Evolutionary conservation across 129 eudicot genomes (phyloP).

Genomic region (Chrysanthemum lavandulifolium): DNA sequence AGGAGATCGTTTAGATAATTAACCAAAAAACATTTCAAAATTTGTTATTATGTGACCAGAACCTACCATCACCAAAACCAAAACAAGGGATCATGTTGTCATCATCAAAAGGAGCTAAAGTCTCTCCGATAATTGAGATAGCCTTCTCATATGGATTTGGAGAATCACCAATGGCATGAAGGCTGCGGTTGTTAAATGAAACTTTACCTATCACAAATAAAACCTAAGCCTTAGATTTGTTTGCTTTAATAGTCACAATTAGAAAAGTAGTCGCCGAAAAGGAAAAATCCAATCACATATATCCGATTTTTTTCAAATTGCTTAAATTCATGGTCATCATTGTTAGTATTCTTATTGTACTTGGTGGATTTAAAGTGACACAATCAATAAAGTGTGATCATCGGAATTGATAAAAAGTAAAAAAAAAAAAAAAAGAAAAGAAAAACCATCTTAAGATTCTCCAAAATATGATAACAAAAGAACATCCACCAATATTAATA

Average conservation of each 20-base stretch:
- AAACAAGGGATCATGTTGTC: constrained; percentile 81
- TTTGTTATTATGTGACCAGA: background rate
- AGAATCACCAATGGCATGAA: constrained; percentile 58
- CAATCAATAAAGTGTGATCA: background rate
- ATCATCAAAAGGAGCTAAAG: constrained; percentile 80
- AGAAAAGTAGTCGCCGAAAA: background rate
- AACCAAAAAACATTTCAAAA: background rate
- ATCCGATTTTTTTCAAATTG: background rate
- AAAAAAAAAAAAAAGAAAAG: too few species aligned
- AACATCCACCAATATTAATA: too few species aligned
- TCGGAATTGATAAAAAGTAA: too few species aligned
- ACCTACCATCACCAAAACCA: constrained; percentile 79
- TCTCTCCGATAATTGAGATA: constrained; percentile 65
- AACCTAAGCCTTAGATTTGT: constrained; percentile 20
- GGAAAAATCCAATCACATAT: background rate
- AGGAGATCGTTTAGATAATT: background rate
- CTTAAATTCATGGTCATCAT: background rate
- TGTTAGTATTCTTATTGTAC: background rate
- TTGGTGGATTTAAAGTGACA: background rate
- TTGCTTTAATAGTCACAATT: background rate
- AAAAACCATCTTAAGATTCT: too few species aligned
- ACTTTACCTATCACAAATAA: constrained; percentile 47
- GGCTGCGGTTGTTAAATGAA: constrained; percentile 66
- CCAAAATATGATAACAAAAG: too few species aligned
- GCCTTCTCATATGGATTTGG: constrained; percentile 83